Base-by-base conservation (phyloP, 495 filamentous ascomycete genomes). In the Aspergillus haitiensis region DNA sequence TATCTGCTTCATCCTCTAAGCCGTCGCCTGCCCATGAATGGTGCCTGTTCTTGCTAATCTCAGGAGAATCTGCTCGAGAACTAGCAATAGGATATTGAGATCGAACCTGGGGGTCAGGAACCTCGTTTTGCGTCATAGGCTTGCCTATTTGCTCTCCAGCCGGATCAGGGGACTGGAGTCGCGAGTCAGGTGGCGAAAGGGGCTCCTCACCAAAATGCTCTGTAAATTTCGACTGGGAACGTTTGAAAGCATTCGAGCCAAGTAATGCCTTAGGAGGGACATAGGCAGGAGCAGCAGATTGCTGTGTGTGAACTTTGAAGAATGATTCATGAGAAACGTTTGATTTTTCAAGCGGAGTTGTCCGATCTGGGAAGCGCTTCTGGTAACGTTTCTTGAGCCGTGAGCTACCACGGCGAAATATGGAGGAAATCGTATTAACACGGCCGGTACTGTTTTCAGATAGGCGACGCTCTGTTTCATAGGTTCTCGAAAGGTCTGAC, bases 131-230 rank as follows among this genome's bases (percentile, higher is more conserved):
- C 10, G 60, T 44, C 34, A 65, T 49, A 8, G 71, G 64, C 5
- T 66, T 66, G 35, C 74, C 74, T 0, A 48, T 45, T 0, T 64
- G 62, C 35, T 75, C 63, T 55, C 78, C 77, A 7, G 75, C 71
- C 8, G 76, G 73, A 49, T 75, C 75, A 1, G 76, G 76, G 0
- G 90, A 93, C 60, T 93, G 90, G 34, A 93, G 67, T 42, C 89
- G 80, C 2, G 92, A 95, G 53, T 89, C 88, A 5, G 91, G 86
- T 8, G 90, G 90, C 15, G 91, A 93, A 15, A 92, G 68, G 2
- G 91, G 89, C 33, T 91, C 79, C 64, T 96, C 92, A 15, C 90
- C 91, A 13, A 97, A 82, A 69, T 96, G 92, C 71, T 97, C 92
- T n/a, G 86, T 84, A 78, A 97, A 97, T 48, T 91, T 93, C 44